phyloP scores from a whole-genome alignment of 805 yeast genomes.

The Saccharomycopsis fermentans region DNA sequence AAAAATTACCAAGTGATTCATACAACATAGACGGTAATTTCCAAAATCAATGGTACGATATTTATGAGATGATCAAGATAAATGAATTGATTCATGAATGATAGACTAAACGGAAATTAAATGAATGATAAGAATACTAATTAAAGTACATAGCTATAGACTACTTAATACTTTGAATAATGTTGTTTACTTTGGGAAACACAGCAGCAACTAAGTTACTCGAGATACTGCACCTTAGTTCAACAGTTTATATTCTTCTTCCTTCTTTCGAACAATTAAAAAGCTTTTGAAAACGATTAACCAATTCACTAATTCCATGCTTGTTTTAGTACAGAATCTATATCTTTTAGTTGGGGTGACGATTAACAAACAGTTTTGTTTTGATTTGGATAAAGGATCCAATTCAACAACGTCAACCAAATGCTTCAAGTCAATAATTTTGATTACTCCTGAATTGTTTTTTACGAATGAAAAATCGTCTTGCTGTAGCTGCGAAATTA shows the following conservation, averaged over 20 bases:
- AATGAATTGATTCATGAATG: slow-evolving; percentile 12
- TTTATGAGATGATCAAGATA: slow-evolving; percentile 13
- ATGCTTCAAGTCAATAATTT: slow-evolving; percentile 28
- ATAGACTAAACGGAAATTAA: background rate
- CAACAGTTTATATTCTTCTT: slow-evolving; percentile 11
- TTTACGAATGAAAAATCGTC: background rate
- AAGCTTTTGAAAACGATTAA: slow-evolving; percentile 35
- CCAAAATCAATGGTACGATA: slow-evolving; percentile 18
- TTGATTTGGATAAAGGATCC: slow-evolving; percentile 36
- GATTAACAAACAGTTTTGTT: slow-evolving; percentile 36
- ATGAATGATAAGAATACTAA: background rate
- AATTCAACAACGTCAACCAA: slow-evolving; percentile 40
- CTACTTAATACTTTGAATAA: too few species aligned
- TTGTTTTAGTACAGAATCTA: slow-evolving; percentile 34
- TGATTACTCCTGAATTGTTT: slow-evolving; percentile 15
- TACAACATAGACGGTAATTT: background rate
- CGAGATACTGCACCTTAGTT: background rate
- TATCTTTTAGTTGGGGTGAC: slow-evolving; percentile 37
- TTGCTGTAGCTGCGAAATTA: slow-evolving; percentile 1
- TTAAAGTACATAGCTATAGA: background rate
- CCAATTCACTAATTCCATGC: slow-evolving; percentile 40
- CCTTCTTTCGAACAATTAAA: slow-evolving; percentile 21
- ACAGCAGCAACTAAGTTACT: background rate
- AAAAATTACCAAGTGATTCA: slow-evolving; percentile 15
- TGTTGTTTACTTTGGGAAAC: too few species aligned